Evolutionary conservation across 108 stramenopile species (phyloP).

Genomic region (Stephanodiscus minutulus): DNA sequence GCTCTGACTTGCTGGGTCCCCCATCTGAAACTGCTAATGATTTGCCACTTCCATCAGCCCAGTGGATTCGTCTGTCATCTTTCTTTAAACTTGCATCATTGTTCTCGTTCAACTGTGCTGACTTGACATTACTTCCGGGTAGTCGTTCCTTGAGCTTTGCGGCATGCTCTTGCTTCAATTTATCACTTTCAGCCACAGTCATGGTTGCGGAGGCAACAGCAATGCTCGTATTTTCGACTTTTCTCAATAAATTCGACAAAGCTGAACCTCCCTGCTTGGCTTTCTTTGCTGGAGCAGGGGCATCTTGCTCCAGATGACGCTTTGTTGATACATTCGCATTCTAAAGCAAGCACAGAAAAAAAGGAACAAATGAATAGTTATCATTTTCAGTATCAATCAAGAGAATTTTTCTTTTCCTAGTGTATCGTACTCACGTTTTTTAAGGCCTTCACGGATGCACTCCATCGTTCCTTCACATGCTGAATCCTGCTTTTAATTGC

Average conservation of each 20-base stretch:
- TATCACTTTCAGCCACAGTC: slow-evolving; percentile 20
- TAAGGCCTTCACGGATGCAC: slow-evolving; percentile 76
- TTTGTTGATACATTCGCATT: slow-evolving; percentile 28
- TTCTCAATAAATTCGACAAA: slow-evolving; percentile 68
- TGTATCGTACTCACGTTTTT: slow-evolving; percentile 42
- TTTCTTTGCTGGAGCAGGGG: slow-evolving; percentile 42
- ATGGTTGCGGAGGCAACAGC: slow-evolving; percentile 8
- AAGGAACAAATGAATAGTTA: background rate
- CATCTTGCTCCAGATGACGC: slow-evolving; percentile 29
- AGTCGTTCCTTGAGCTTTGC: slow-evolving; percentile 24
- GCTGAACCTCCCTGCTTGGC: slow-evolving; percentile 53
- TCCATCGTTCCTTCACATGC: slow-evolving; percentile 75
- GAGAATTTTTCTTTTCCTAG: background rate
- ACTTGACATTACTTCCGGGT: slow-evolving; percentile 13
- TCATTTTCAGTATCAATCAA: background rate
- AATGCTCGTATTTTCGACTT: slow-evolving; percentile 45
- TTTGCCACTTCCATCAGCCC: slow-evolving; percentile 80
- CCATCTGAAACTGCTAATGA: slow-evolving; percentile 46
- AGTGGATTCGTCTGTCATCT: slow-evolving; percentile 66
- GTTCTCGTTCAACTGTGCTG: slow-evolving; percentile 17
- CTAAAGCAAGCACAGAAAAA: slow-evolving; percentile 5
- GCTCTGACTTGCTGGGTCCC: slow-evolving; percentile 19
- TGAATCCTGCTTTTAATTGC: slow-evolving; percentile 68
- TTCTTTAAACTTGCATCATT: slow-evolving; percentile 27
- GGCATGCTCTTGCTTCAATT: slow-evolving; percentile 15